Conservation (phyloP, 148 eudicot genomes). For the Fagopyrum homotropicum region DNA sequence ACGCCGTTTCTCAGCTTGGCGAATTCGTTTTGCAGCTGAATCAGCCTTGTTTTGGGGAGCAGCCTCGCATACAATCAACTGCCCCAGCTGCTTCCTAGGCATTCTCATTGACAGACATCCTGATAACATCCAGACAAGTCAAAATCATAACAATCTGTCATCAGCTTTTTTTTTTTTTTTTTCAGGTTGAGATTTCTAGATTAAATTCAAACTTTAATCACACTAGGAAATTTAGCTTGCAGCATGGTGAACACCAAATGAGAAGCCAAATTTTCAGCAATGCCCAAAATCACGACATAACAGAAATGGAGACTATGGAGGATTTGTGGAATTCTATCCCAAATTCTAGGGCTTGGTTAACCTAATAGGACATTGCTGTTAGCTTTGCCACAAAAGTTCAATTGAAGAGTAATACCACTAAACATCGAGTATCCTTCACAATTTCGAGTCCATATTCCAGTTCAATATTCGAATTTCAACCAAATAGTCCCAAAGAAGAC, state of each 20-base stretch:
- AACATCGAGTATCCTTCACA: neutral
- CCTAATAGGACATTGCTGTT: neutral
- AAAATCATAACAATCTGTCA: neutral
- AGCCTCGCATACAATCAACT: conserved; percentile 63
- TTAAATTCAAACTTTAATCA: neutral
- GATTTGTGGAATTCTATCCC: neutral
- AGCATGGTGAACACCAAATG: neutral
- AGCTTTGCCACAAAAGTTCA: neutral
- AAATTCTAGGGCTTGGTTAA: neutral
- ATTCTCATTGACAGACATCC: conserved; percentile 40
- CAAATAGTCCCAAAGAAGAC: neutral
- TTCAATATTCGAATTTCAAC: neutral
- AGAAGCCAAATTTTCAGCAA: neutral
- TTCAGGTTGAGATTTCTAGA: neutral
- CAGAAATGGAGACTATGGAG: neutral
- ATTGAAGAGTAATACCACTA: neutral
- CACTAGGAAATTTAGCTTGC: neutral
- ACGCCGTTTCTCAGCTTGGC: conserved; percentile 83
- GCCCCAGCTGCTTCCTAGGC: conserved; percentile 25
- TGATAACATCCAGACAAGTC: conserved; percentile 10
- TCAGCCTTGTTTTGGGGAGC: conserved; percentile 53
- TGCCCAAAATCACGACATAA: neutral
- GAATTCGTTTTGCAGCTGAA: conserved; percentile 77
- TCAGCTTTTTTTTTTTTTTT: neutral
- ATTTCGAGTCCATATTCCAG: neutral